Base-by-base conservation (phyloP, 75 land plant genomes). In the Pinus albicaulis region DNA sequence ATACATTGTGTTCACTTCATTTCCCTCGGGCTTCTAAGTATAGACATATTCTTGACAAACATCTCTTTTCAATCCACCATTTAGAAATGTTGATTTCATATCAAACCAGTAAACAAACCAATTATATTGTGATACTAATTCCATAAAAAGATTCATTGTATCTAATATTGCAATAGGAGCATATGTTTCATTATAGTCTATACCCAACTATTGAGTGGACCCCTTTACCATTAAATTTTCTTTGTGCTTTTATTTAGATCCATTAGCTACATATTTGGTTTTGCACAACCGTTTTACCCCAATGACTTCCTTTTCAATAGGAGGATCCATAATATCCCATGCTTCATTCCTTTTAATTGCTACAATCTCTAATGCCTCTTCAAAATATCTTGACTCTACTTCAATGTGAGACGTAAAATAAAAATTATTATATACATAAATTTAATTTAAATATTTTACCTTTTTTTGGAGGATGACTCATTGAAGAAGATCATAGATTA, bases 271-370 rank as follows among this genome's bases (percentile, higher is more conserved):
- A 55, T 59, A 55, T 14, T 58, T 78, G 7, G 28, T 5, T 22
- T 71, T 71, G 17, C 58, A 71, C 26, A 71, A 36, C 59, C 75
- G 71, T 48, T 78, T 78, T 0, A 55, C 22, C 15, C 22, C 0
- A 61, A 71, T 78, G 16, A 61, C 76, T 17, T 57, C 5, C 14
- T 58, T 69, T 14, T 57, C 75, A 34, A 1, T 75, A 0, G 75
- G 74, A 41, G 69, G 55, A 10, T 36, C 11, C 12, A n/a, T 26
- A 17, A 77, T n/a, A 7, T 63, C 75, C 74, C 78, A 77, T 44
- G 78, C 68, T 22, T 65, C 44, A 55, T 77, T 77, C 17, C n/a
- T 48, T 14, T 65, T 12, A 56, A 68, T 34, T 11, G 0, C 20
- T 23, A 10, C 3, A 7, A 65, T 38, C n/a, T 77, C 16, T 7